Evolutionary conservation across 345 rosid species (phyloP), one percentile per base, ranked within the genome.

Genomic region (Eucalyptus marginata): DNA sequence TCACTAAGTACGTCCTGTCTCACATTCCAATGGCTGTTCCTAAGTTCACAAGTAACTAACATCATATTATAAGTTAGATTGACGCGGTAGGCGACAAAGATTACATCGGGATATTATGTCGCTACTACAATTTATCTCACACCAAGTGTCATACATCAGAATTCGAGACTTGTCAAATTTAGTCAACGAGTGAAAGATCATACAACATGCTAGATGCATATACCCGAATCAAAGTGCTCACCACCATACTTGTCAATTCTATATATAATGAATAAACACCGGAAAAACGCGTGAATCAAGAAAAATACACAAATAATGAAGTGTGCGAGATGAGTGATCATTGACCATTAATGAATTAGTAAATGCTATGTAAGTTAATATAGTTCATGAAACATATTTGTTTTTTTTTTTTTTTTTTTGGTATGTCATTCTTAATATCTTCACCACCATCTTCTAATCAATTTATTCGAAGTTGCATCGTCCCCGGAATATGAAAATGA

Each of bases 251-350:
- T 12, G 4, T 18, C 14, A 71, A 71, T 3, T 68, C 14, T 20
- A 40, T 36, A 66, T 16, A 36, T 5, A 18, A 71, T 10, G 14
- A 31, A 71, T 71, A 36, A 18, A 71, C 46, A 20, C 8, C 20
- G 5, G 5, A 3, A 20, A 12, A 10, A 18, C 1, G 47, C 8
- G 3, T 3, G 4, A 13, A 22, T 18, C 8, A 7, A 71, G 14
- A 71, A 71, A 36, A 18, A 71, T 4, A 18, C 25, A 20, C 18
- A 33, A 71, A 71, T 3, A 36, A 36, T 36, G 13, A 10, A 20
- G 27, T 10, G 25, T 6, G 13, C 14, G 5, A 7, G 27, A 18
- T 25, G 13, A 12, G 25, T 11, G 12, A 36, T 36, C 3, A 11
- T 18, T 3, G 10, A 68, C 33, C 44, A 17, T 68, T 18, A 6